phyloP scores from a whole-genome alignment of 352 stramenopile genomes.

The Globisporangium paddicum region DNA sequence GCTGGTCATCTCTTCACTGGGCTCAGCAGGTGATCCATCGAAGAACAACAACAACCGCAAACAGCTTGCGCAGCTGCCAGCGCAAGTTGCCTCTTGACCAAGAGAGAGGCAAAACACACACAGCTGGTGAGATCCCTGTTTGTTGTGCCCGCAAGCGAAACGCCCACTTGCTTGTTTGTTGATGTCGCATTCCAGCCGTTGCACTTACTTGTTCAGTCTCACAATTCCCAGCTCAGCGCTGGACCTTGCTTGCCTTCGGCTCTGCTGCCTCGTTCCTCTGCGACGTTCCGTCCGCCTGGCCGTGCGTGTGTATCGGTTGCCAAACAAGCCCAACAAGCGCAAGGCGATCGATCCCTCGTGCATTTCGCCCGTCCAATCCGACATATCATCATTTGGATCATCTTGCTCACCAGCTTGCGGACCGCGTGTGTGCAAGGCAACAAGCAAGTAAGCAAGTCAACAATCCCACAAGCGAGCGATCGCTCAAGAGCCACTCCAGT shows the following conservation, averaged over 20 bases:
- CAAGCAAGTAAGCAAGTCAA: background rate
- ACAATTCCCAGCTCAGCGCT: background rate
- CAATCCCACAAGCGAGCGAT: constrained; percentile 1
- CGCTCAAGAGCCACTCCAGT: background rate
- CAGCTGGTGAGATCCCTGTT: background rate
- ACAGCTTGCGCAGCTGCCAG: background rate
- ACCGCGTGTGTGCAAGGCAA: no score
- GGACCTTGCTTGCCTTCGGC: background rate
- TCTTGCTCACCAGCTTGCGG: background rate
- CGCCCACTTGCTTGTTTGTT: background rate
- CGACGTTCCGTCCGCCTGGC: background rate
- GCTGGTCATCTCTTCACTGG: background rate
- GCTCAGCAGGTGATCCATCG: background rate
- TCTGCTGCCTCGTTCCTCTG: background rate
- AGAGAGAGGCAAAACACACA: background rate
- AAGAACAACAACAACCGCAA: background rate
- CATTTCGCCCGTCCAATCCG: background rate
- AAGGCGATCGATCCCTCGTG: background rate
- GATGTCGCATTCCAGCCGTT: background rate
- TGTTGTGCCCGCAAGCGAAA: background rate
- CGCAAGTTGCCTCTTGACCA: background rate
- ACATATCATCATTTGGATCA: background rate
- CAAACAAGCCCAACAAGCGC: background rate
- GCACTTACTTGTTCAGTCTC: background rate
- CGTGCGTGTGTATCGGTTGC: background rate